Base-by-base conservation (phyloP, 805 yeast species). In the Lipomyces sp. region DNA sequence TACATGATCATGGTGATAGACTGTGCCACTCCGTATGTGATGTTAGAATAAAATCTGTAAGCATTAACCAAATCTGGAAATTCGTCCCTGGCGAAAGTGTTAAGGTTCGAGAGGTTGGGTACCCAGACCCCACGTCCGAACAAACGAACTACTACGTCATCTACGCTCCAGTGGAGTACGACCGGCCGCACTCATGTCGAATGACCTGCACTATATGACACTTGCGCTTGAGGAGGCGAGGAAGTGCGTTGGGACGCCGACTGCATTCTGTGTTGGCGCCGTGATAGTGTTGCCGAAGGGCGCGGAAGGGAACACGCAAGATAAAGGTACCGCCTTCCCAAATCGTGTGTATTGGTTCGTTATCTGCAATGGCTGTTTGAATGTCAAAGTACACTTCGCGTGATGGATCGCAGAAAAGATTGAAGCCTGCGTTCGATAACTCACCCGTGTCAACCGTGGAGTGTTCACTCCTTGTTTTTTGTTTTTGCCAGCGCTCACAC, bases 231-330 rank as follows among this genome's bases (percentile, higher is more conserved):
- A 75, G 24, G 81, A 86, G 63, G 98, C 98, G 0, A 70, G 75
- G 22, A 83, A 84, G 63, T 87, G 96, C 63, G 87, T 79, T 2
- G 84, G 84, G 22, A 84, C 95, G 0, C 79, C 78, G 31, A 85
- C 95, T 0, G 96, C 95, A 21, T 91, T 85, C 65, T 81, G 90
- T 57, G 98, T 93, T n/a, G 98, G 98, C 4, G 95, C 96, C 0
- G 82, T 88, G 0, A 49, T 61, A 21, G 70, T 93, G 16, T 32
- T 32, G 43, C 49, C 29, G 10, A 6, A 10, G 29, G 29, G 29
- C 10, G 10, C 10, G 10, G 35, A n/a, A 5, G 51, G 44, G 4
- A 46, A 52, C n/a, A 18, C 46, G 8, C 13, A 36, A 7, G 41
- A 28, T 11, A 23, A 52, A 26, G 57, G 57, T 48, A 42, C 23